These are phyloP conservation scores for Heliosperma pusillum DNA, from an alignment of 148 eudicot genomes.

Conservation along the genomic window DNA sequence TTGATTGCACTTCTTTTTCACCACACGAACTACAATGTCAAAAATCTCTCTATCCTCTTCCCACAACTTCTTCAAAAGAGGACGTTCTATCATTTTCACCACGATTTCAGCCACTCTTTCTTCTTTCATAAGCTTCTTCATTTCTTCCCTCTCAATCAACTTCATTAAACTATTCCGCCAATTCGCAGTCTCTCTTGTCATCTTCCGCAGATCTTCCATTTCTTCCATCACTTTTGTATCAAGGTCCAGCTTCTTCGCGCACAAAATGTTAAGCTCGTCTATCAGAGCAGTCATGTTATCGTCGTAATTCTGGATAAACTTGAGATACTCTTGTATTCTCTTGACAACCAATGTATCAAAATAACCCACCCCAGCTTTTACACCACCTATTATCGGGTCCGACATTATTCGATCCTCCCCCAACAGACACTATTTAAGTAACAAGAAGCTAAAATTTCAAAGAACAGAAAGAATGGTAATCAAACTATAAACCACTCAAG, in stretches of 20 bases:
- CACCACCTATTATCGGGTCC: neutral
- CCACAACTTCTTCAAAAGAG: neutral
- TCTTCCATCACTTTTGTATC: neutral
- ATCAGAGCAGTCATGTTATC: neutral
- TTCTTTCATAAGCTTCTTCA: neutral
- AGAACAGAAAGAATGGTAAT: too few relatives aligned
- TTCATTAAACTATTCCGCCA: neutral
- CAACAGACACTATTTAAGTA: neutral
- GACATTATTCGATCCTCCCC: neutral
- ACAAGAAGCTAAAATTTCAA: neutral
- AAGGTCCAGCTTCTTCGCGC: neutral
- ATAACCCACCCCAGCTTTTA: neutral
- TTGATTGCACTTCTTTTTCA: neutral
- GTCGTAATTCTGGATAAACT: neutral
- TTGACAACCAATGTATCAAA: neutral
- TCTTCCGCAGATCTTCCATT: neutral
- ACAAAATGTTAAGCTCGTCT: neutral
- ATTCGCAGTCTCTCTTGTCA: neutral
- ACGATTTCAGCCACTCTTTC: neutral
- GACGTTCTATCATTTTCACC: conserved; percentile 8
- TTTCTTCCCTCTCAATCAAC: neutral
- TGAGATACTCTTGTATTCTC: neutral
- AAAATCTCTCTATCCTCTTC: conserved; percentile 3
- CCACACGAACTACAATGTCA: neutral
- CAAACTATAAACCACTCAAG: too few relatives aligned